Conservation (phyloP, 2,329 filamentous ascomycete genomes). For the Penicillium sp. region DNA sequence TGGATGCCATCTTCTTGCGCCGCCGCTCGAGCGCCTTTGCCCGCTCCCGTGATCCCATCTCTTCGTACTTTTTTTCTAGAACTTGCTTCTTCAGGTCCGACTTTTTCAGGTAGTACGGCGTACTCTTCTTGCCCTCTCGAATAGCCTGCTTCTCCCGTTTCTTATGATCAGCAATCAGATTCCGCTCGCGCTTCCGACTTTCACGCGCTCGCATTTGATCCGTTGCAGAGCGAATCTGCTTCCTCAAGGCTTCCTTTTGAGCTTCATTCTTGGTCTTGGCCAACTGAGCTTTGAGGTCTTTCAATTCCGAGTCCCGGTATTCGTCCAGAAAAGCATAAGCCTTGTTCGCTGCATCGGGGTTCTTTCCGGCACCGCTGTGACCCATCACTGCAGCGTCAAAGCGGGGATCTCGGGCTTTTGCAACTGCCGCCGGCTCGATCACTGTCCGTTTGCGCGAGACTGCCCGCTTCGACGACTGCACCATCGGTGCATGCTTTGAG, state of each 20-base stretch:
- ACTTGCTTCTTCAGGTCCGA: slow-evolving; percentile 84
- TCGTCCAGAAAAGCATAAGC: slow-evolving; percentile 85
- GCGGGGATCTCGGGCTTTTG: slow-evolving; percentile 74
- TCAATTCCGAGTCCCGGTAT: slow-evolving; percentile 79
- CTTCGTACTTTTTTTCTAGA: slow-evolving; percentile 69
- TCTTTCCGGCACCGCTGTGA: slow-evolving; percentile 27
- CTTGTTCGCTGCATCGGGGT: slow-evolving; percentile 51
- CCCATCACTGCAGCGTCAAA: slow-evolving; percentile 62
- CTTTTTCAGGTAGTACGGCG: slow-evolving; percentile 88
- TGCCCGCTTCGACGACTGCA: slow-evolving; percentile 73
- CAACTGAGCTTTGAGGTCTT: slow-evolving; percentile 62
- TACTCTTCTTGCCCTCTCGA: slow-evolving; percentile 69
- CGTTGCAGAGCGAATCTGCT: slow-evolving; percentile 70
- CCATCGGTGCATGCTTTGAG: slow-evolving; percentile 83
- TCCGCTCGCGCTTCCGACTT: slow-evolving; percentile 62
- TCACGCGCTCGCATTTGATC: slow-evolving; percentile 66
- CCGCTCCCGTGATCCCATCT: slow-evolving; percentile 78
- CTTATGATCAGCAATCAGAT: slow-evolving; percentile 68
- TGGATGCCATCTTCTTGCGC: slow-evolving; percentile 79
- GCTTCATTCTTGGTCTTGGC: slow-evolving; percentile 60
- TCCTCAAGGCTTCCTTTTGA: slow-evolving; percentile 65
- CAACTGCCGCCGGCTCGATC: slow-evolving; percentile 49
- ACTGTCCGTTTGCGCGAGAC: slow-evolving; percentile 77
- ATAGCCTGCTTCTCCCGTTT: slow-evolving; percentile 78
- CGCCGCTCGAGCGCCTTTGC: slow-evolving; percentile 79